These are phyloP conservation scores for Eutypa lata DNA, from an alignment of 2,329 filamentous ascomycete genomes.

Conservation along the genomic window DNA sequence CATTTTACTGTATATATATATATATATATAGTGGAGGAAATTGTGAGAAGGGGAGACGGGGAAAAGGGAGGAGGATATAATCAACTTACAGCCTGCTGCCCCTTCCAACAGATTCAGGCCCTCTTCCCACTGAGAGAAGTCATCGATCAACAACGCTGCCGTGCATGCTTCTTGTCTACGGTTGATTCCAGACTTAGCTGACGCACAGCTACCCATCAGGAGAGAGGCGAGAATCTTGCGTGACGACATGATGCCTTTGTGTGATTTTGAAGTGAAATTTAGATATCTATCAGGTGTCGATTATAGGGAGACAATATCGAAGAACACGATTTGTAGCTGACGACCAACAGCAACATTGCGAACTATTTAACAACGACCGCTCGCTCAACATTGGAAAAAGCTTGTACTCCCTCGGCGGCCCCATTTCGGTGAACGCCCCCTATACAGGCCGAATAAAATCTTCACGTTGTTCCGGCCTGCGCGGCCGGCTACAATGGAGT, in stretches of 20 bases:
- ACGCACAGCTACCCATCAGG: neutral
- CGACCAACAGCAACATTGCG: too few species aligned
- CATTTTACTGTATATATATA: too few species aligned
- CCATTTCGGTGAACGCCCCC: too few species aligned
- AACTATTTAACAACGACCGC: too few species aligned
- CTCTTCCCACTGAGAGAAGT: conserved; percentile 27
- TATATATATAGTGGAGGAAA: neutral
- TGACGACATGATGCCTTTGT: neutral
- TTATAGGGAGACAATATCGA: neutral
- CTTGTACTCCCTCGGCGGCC: too few species aligned
- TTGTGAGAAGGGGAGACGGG: neutral
- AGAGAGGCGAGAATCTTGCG: neutral
- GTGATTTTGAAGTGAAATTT: neutral
- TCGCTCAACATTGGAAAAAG: too few species aligned
- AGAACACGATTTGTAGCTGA: too few species aligned
- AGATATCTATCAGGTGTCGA: neutral
- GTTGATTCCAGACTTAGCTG: neutral
- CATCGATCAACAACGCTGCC: conserved; percentile 29
- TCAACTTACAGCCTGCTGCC: conserved; percentile 24
- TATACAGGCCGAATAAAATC: too few species aligned
- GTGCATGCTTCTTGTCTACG: conserved; percentile 16
- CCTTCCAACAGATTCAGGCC: conserved; percentile 20
- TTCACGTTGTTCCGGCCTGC: too few species aligned
- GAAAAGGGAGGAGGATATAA: neutral
- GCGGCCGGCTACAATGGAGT: too few species aligned